A percentile compares a stretch with the other conserved stretches of the same genome.
Conservation (phyloP, 352 stramenopile genomes). For the Aphanomyces cochlioides region DNA sequence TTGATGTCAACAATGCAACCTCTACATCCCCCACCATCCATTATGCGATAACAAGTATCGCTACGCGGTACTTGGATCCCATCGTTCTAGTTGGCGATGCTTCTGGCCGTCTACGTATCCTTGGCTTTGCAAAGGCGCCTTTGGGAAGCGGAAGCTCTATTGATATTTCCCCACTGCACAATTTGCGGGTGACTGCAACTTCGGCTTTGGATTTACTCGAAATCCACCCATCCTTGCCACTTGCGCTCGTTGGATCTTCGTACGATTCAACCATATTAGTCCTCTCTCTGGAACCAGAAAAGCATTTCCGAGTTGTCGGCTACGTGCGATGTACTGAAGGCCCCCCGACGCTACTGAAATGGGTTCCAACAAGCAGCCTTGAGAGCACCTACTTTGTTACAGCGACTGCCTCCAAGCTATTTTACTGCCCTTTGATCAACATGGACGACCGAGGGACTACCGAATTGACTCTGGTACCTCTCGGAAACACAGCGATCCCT, state of each 20-base stretch:
- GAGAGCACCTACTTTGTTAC: conserved; percentile 15
- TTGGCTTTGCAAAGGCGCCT: conserved; percentile 50
- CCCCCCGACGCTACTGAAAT: background rate
- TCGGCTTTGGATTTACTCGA: conserved; percentile 49
- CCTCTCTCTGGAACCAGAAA: conserved; percentile 65
- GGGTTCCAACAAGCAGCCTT: conserved; percentile 22
- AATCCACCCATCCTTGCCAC: conserved; percentile 54
- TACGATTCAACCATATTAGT: conserved; percentile 45
- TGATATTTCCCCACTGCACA: conserved; percentile 65
- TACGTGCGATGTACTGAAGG: conserved; percentile 18
- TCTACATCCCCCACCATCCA: conserved; percentile 22
- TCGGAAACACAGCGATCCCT: background rate
- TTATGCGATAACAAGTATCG: conserved; percentile 48
- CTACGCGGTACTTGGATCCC: conserved; percentile 46
- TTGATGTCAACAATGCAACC: conserved; percentile 29
- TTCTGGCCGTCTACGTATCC: conserved; percentile 49
- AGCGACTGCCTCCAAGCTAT: background rate
- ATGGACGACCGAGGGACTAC: conserved; percentile 17
- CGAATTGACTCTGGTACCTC: background rate
- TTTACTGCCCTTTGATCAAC: conserved; percentile 10
- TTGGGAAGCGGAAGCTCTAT: conserved; percentile 38
- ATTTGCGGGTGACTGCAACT: conserved; percentile 42
- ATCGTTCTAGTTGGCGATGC: conserved; percentile 60
- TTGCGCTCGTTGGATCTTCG: conserved; percentile 56
- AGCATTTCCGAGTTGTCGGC: conserved; percentile 56